Evolutionary conservation across 2,329 filamentous ascomycete species (phyloP), one percentile per base, ranked within the genome.

Genomic region (Tolypocladium cylindrosporum): DNA sequence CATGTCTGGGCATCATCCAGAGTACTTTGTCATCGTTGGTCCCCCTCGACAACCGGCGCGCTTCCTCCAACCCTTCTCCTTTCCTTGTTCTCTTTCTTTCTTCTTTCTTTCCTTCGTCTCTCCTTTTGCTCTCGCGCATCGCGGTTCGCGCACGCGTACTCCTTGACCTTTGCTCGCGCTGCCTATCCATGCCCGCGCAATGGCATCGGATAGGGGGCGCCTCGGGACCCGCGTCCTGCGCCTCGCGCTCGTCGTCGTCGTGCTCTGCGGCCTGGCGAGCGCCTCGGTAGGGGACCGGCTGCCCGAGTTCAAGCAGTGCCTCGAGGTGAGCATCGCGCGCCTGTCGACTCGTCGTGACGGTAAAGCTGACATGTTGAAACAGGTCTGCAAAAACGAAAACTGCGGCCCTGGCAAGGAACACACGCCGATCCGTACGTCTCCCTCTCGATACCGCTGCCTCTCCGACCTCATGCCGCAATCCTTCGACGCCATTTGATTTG

Each of bases 301-400:
- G 60, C 90, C 90, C 21, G 91, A 96, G 67, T 99, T 99, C 71
- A 82, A 80, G 69, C 80, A 91, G 72, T 99, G 94, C 71, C 84
- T 97, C 56, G 75, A 90, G 79, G 93, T 96, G 61, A 61, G 65
- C 53, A 11, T 5, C 16, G 11, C 45, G 31, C 27, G 10, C 42
- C 24, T 10, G 21, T 24, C 5, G 11, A n/a, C 41, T n/a, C 9
- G 10, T n/a, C 40, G 10, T 8, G 37, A 11, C 7, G 21, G 27
- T 11, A 21, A 19, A 6, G 53, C 62, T 68, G 40, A 67, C 56
- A 37, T 24, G n/a, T n/a, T 41, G 7, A 11, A 27, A 43, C 58
- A 96, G 91, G 79, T 93, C 65, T 97, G 93, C 77, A 78, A 83
- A 69, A 74, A 79, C 51, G 86, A 93, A 70, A 96, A 96, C 71